Conservation (phyloP, 2,329 filamentous ascomycete species). For the Penicillium sp. region DNA sequence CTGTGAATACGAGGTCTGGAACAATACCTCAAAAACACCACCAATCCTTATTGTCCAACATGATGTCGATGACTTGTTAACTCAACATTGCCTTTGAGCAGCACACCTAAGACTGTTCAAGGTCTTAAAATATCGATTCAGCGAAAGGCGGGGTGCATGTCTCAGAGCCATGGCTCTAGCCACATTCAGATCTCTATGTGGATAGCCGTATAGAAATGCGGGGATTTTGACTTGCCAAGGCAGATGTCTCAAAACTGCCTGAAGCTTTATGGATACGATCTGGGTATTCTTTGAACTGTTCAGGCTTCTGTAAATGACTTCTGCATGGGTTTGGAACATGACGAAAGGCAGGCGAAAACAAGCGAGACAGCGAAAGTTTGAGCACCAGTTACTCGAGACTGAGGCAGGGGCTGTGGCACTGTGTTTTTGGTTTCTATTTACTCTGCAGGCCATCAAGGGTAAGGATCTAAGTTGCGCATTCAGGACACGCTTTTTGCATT, state of each 20-base stretch:
- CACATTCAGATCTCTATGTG: conserved; percentile 1
- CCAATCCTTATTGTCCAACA: conserved; percentile 11
- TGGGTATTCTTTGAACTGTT: neutral
- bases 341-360: neutral
- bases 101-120: neutral
- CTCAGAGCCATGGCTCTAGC: conserved; percentile 10
- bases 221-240: conserved; percentile 4
- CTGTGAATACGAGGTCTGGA: conserved; percentile 29
- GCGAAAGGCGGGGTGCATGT: conserved; percentile 7
- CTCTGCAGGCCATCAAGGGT: neutral
- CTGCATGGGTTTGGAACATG: neutral
- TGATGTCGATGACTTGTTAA: conserved; percentile 8
- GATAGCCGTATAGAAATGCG: conserved; percentile 3
- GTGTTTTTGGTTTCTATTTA: neutral
- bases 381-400: neutral
- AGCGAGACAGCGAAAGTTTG: neutral
- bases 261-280: neutral
- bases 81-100: neutral
- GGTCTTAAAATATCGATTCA: neutral
- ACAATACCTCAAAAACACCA: conserved; percentile 15
- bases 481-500: neutral
- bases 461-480: neutral
- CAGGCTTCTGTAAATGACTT: neutral
- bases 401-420: neutral
- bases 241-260: conserved; percentile 6